These are phyloP conservation scores for Achlya hypogyna DNA, from an alignment of 352 stramenopile genomes.

Conservation along the genomic window DNA sequence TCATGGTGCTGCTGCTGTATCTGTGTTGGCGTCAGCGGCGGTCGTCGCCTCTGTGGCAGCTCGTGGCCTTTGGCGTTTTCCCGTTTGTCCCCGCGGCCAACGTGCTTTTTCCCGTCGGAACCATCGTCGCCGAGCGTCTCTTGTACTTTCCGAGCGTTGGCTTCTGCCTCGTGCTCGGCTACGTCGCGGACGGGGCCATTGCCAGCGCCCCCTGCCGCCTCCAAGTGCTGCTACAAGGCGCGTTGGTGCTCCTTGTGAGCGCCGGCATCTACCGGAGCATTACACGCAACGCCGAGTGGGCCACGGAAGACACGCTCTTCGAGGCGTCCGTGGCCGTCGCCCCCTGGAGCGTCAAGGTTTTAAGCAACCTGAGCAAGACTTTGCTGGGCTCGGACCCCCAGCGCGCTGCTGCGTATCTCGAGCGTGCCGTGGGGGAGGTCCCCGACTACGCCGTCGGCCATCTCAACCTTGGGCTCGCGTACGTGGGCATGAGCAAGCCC, in stretches of 20 bases:
- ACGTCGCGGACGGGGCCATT: conserved; percentile 28
- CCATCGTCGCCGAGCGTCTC: conserved; percentile 83
- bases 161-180: conserved; percentile 55
- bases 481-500: conserved; percentile 19
- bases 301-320: conserved; percentile 47
- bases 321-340: conserved; percentile 37
- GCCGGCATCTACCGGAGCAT: not conserved
- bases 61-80: conserved; percentile 64
- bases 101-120: conserved; percentile 85
- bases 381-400: conserved; percentile 36
- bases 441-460: conserved; percentile 44
- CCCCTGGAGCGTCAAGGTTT: conserved; percentile 67
- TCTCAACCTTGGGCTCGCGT: conserved; percentile 45
- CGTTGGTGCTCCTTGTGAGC: not conserved
- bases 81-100: conserved; percentile 89
- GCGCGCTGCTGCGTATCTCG: conserved; percentile 31
- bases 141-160: conserved; percentile 87
- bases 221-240: not conserved
- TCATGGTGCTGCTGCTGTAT: conserved; percentile 28
- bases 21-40: conserved; percentile 22
- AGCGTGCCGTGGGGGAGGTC: conserved; percentile 30
- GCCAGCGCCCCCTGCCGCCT: conserved; percentile 14
- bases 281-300: conserved; percentile 57
- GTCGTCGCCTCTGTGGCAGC: conserved; percentile 31
- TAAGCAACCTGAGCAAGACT: conserved; percentile 62